Evolutionary conservation across 176 grass and related monocot genomes (phyloP), one percentile per base, ranked within the genome.

Genomic region (Puya raimondii): DNA sequence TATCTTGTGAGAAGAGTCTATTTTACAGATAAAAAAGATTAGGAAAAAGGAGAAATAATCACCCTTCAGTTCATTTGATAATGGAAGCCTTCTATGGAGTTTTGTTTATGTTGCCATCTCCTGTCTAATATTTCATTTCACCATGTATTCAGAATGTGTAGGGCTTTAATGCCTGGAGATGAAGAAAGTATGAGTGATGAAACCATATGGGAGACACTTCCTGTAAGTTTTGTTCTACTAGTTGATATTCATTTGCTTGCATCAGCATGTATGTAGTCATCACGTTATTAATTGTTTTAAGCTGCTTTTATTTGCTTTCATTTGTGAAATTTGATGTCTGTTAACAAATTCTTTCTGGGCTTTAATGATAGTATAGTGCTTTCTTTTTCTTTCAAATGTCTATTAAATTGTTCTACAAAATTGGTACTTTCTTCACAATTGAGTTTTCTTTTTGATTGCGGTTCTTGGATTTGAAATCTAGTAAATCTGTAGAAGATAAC

Each of bases 101-200:
- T 61, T 22, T 10, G 10, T 61, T 18, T 9, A 3, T 61, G 53
- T 61, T 61, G 14, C 10, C 56, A 10, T 61, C 17, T 61, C 16
- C 17, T 61, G 16, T 20, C 56, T 18, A 61, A 61, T 10, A 61
- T 18, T 61, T 21, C 21, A 61, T 61, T 61, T 61, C n/a, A 61
- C 12, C n/a, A 18, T 42, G 33, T 79, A 23, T 73, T 82, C 80
- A 99, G 89, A 88, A 99, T 99, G 90, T 99, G 89, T 84, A 88
- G 80, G 81, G 82, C 94, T 82, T 75, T 99, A 79, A 93, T 99
- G 89, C 94, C 94, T 67, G 89, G 89, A 75, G 94, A 99, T 75
- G 94, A 93, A 90, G 94, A 99, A 79, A 84, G 80, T 52, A 92
- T 92, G 81, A 93, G 87, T 9, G 89, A 86, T 18, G 94, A 99